Conservation (phyloP, 2,329 filamentous ascomycete species). For the Trichophyton rubrum region DNA sequence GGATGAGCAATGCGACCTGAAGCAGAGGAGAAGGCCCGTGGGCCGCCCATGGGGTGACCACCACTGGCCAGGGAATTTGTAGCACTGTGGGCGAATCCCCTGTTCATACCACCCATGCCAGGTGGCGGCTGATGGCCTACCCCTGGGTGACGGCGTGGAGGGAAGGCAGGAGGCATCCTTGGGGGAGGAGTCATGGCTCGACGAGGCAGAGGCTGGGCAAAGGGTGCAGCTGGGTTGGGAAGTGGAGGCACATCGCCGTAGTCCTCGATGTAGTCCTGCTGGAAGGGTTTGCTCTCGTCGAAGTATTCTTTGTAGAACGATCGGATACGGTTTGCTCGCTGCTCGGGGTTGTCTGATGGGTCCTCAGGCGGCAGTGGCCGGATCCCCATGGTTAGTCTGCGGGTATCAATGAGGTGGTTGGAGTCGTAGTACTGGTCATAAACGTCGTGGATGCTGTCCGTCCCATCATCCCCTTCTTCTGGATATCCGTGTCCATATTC, state of each 20-base stretch:
- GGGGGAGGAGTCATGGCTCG: conserved; percentile 95
- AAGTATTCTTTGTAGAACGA: conserved; percentile 99
- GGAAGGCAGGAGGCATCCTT: conserved; percentile 48
- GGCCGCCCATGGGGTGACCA: conserved; percentile 24
- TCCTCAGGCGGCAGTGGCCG: conserved; percentile 82
- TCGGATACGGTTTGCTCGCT: conserved; percentile 87
- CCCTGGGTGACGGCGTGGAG: conserved; percentile 23
- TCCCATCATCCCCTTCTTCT: not conserved
- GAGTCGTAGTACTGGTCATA: conserved; percentile 17
- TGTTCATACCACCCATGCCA: conserved; percentile 15
- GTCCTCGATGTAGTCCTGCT: conserved; percentile 57
- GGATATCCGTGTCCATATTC: not conserved
- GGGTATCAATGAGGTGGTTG: conserved; percentile 27
- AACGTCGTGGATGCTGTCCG: conserved; percentile 13
- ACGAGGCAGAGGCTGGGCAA: conserved; percentile 70
- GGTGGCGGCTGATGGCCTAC: conserved; percentile 9
- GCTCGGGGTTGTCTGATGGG: conserved; percentile 78
- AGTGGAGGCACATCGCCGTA: conserved; percentile 46
- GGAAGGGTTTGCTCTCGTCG: conserved; percentile 57
- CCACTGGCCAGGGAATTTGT: conserved; percentile 13
- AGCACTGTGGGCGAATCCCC: conserved; percentile 16
- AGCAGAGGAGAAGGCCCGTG: conserved; percentile 54
- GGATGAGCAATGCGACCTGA: conserved; percentile 35
- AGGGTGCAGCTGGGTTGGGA: conserved; percentile 42
- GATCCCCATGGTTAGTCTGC: conserved; percentile 49